Percentiles rank a stretch among this genome's conserved stretches.
These are phyloP conservation scores for Alternaria gaisen DNA, from an alignment of 2,329 filamentous ascomycete species.

Conservation along the genomic window DNA sequence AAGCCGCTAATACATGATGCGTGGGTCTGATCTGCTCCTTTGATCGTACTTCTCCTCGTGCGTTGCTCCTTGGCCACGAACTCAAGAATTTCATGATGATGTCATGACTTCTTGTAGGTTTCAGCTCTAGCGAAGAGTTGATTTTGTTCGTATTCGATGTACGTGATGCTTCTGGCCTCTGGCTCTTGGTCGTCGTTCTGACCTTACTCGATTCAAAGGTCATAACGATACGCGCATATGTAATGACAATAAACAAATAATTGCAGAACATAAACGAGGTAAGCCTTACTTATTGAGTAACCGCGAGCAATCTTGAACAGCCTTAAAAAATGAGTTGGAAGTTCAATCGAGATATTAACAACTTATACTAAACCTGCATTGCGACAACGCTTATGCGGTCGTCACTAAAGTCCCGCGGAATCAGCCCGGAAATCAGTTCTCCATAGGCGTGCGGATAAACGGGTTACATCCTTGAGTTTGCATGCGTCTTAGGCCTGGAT, in stretches of 20 bases:
- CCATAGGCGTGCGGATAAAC: background rate
- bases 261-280: background rate
- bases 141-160: background rate
- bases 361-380: background rate
- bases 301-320: background rate
- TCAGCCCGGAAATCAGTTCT: background rate
- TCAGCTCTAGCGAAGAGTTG: background rate
- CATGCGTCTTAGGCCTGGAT: background rate
- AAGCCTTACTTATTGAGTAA: background rate
- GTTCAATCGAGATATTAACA: background rate
- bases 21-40: background rate
- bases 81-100: background rate
- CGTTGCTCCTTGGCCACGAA: background rate
- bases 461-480: background rate
- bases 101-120: background rate
- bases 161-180: background rate
- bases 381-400: background rate
- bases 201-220: background rate
- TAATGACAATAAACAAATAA: background rate
- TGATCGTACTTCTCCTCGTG: background rate
- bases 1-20: slow-evolving; percentile 32
- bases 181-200: background rate
- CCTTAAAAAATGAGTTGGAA: background rate
- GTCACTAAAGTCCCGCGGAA: background rate
- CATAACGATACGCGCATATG: background rate